Percentiles rank a stretch among this genome's conserved stretches.
phyloP scores from a whole-genome alignment of 192 early-diverging fungal genomes.

The Funneliformis mosseae region DNA sequence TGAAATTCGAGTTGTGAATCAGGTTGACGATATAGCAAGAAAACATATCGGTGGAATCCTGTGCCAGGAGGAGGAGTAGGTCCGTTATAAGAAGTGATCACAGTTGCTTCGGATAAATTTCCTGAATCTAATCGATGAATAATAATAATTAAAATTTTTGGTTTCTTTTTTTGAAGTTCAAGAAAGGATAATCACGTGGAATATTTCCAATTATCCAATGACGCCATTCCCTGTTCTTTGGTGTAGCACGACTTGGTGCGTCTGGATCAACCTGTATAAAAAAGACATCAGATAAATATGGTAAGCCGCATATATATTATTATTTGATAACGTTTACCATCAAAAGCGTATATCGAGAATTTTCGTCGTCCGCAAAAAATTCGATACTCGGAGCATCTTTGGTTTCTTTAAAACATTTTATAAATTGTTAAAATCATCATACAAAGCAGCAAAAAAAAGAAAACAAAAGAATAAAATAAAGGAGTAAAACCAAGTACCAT shows the following conservation, averaged over 20 bases:
- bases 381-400: neutral
- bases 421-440: neutral
- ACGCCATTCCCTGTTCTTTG: slow-evolving; percentile 51
- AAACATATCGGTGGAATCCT: slow-evolving; percentile 62
- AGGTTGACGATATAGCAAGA: slow-evolving; percentile 59
- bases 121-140: neutral
- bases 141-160: too few species aligned
- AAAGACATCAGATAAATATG: neutral
- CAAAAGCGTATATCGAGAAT: neutral
- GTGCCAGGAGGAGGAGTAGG: slow-evolving; percentile 55
- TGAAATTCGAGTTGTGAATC: slow-evolving; percentile 35
- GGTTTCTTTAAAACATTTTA: neutral
- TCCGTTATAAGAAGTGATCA: slow-evolving; percentile 48
- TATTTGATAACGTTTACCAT: neutral
- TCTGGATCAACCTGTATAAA: slow-evolving; percentile 55
- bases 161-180: too few species aligned
- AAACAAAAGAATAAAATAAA: neutral
- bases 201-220: slow-evolving; percentile 63
- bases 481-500: slow-evolving; percentile 29
- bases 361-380: neutral
- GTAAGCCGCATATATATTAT: neutral
- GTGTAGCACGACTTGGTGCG: slow-evolving; percentile 51
- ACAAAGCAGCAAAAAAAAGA: too few species aligned
- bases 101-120: slow-evolving; percentile 33
- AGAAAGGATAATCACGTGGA: slow-evolving; percentile 37